Evolutionary conservation across 495 filamentous ascomycete species (phyloP).

Genomic region (Geopyxis carbonaria): DNA sequence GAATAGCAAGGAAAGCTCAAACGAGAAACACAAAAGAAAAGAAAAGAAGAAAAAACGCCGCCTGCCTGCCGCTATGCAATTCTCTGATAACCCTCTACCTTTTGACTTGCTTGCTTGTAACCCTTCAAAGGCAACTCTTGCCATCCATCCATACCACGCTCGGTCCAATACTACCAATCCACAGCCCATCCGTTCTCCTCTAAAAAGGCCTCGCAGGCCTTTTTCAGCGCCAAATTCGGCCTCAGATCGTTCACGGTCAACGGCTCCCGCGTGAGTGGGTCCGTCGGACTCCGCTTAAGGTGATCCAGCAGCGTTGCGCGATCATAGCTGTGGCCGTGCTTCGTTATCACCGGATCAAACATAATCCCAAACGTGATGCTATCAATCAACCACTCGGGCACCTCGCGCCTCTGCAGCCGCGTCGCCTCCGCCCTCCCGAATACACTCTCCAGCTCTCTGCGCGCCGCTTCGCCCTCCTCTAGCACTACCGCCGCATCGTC

Average conservation of each 20-base stretch:
- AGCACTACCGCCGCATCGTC: conserved; percentile 32
- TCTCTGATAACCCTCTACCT: no score
- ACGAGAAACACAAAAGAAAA: no score
- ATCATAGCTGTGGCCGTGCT: conserved; percentile 77
- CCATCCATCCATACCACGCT: no score
- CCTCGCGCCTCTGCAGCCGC: conserved; percentile 38
- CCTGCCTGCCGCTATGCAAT: no score
- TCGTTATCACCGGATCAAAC: conserved; percentile 83
- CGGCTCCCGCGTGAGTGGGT: conserved; percentile 69
- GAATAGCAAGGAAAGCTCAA: no score
- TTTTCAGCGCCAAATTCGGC: conserved; percentile 66
- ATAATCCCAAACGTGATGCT: conserved; percentile 82
- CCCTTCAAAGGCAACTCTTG: no score
- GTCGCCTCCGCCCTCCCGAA: conserved; percentile 47
- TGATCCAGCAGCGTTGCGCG: conserved; percentile 76
- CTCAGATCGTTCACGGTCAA: conserved; percentile 55
- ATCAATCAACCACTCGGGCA: conserved; percentile 79
- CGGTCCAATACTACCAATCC: conserved; percentile 51
- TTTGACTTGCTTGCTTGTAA: no score
- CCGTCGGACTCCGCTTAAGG: conserved; percentile 51
- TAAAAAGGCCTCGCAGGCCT: conserved; percentile 71
- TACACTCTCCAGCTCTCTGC: conserved; percentile 36
- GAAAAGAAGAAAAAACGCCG: no score
- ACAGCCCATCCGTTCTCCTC: conserved; percentile 83
- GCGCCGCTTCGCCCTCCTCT: conserved; percentile 29